Base-by-base conservation (phyloP, 2,329 filamentous ascomycete species). In the Cladosporium halotolerans region DNA sequence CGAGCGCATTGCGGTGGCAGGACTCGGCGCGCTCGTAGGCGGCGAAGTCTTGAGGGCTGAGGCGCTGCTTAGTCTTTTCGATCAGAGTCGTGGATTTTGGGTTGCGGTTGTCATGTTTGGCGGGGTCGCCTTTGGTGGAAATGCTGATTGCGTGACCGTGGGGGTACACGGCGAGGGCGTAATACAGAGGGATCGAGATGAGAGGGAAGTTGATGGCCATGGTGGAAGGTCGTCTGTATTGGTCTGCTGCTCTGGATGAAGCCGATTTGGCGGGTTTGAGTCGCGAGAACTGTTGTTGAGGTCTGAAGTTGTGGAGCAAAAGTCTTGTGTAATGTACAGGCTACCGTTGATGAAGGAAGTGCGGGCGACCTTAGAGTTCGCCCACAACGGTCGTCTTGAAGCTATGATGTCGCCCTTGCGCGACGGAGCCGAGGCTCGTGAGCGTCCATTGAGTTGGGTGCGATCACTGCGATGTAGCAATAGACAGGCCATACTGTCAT, bases 1-100 rank as follows among this genome's bases (percentile, higher is more conserved):
- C 74, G 56, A 76, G 66, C 28, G 70, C 68, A 58, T 77, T 77
- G 28, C 69, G 65, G 56, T 76, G 73, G 33, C 73, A 76, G 4
- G 71, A 67, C 55, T 74, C 69, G 18, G 70, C 66, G 39, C 75
- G 72, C 62, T 77, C 73, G 49, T 69, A 77, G 7, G 62, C 66
- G 10, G 67, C 70, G 56, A 70, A 75, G 4, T 62, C 63, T 11
- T 68, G 64, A 1, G 68, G 57, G 9, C 68, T 60, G 2, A 75
- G 65, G 4, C 63, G 61, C 45, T 72, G 66, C 54, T 70, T 68
- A 47, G 77, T 60, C 5, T 60, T 61, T 23, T 68, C 68, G 34
- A 43, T 43, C 40, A 69, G 43, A 56, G 66, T 65, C 13, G 57
- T 62, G 31, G 68, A 61, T 55, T 72, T 73, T 1, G 74, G 71